Percentiles rank a stretch among this genome's conserved stretches.
These are phyloP conservation scores for Macrophomina phaseolina DNA, from an alignment of 2,329 filamentous ascomycete genomes.

Conservation along the genomic window DNA sequence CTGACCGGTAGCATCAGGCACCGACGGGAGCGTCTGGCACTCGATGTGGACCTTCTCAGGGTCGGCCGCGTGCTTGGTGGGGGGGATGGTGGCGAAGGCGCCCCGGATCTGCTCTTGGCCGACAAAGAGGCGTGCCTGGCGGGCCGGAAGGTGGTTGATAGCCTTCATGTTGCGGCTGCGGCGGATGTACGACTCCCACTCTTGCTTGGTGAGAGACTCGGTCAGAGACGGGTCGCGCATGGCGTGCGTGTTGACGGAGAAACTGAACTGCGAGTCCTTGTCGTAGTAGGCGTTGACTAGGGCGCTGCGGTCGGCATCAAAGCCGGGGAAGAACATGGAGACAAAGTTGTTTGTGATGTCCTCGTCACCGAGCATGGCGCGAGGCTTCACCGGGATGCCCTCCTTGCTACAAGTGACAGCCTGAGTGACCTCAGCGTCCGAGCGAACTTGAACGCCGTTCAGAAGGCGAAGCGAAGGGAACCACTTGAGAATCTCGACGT, in stretches of 20 bases:
- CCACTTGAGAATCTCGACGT: slow-evolving; percentile 75
- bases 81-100: slow-evolving; percentile 72
- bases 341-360: slow-evolving; percentile 79
- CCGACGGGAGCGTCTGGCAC: slow-evolving; percentile 73
- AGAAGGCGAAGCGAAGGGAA: slow-evolving; percentile 81
- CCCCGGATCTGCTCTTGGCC: slow-evolving; percentile 70
- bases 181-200: slow-evolving; percentile 78
- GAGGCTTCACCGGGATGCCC: slow-evolving; percentile 66
- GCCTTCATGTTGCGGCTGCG: slow-evolving; percentile 78
- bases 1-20: slow-evolving; percentile 71
- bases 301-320: slow-evolving; percentile 71
- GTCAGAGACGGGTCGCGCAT: slow-evolving; percentile 51
- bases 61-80: slow-evolving; percentile 74
- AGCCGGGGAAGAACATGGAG: slow-evolving; percentile 73
- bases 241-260: slow-evolving; percentile 71
- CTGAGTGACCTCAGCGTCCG: slow-evolving; percentile 67
- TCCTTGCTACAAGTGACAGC: slow-evolving; percentile 43
- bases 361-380: slow-evolving; percentile 76
- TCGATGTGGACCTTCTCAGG: slow-evolving; percentile 81
- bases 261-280: slow-evolving; percentile 73
- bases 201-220: slow-evolving; percentile 51
- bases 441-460: slow-evolving; percentile 76
- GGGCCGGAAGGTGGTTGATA: slow-evolving; percentile 65
- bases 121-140: slow-evolving; percentile 69
- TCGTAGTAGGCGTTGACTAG: slow-evolving; percentile 76